These are phyloP conservation scores for Globisporangium perplexum DNA, from an alignment of 352 stramenopile species.

Conservation along the genomic window DNA sequence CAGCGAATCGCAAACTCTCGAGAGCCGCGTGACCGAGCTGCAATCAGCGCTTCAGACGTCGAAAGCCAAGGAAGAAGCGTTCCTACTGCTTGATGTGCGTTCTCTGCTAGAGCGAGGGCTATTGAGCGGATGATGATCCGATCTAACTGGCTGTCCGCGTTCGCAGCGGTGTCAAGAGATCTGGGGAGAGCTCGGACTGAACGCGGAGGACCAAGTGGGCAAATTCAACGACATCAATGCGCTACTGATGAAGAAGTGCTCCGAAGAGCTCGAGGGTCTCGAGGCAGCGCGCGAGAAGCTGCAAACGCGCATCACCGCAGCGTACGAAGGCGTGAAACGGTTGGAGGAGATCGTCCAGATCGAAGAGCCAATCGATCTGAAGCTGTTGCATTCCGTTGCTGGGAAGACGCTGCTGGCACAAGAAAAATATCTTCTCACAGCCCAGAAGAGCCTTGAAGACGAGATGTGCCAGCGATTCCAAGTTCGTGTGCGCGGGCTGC, in stretches of 20 bases:
- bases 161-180: conserved; percentile 61
- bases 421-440: conserved; percentile 33
- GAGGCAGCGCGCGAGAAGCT: conserved; percentile 41
- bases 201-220: conserved; percentile 36
- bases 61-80: conserved; percentile 59
- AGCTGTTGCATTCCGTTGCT: conserved; percentile 20
- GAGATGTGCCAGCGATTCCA: conserved; percentile 41
- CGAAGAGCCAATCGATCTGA: conserved; percentile 32
- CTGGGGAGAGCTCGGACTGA: conserved; percentile 52
- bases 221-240: conserved; percentile 66
- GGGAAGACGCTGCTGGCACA: conserved; percentile 50
- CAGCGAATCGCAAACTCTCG: conserved; percentile 16
- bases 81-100: conserved; percentile 52
- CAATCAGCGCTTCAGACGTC: conserved; percentile 29
- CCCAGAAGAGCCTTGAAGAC: conserved; percentile 24
- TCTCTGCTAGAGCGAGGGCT: neutral
- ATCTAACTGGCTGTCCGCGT: conserved; percentile 1
- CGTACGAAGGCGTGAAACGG: conserved; percentile 29
- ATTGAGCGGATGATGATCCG: neutral
- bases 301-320: conserved; percentile 33
- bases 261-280: conserved; percentile 52
- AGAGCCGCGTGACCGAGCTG: conserved; percentile 21
- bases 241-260: conserved; percentile 47
- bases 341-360: conserved; percentile 42
- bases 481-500: conserved; percentile 22